These are phyloP conservation scores for Colletotrichum melonis DNA, from an alignment of 2,329 filamentous ascomycete species.

Conservation along the genomic window DNA sequence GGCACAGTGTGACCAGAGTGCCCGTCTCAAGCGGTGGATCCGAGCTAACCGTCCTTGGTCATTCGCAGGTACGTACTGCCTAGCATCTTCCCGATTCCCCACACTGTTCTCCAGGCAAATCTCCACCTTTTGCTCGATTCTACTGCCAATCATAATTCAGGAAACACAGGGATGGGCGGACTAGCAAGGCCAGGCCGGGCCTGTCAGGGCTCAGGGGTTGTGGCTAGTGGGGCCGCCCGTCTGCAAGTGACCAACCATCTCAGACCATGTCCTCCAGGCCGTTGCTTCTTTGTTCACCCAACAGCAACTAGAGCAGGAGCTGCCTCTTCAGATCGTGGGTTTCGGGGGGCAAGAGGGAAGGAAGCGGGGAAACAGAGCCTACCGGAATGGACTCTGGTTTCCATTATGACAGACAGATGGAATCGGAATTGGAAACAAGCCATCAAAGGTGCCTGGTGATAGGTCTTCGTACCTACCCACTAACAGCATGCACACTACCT, in stretches of 20 bases:
- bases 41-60: constrained; percentile 6
- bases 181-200: constrained; percentile 18
- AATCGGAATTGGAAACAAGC: background rate
- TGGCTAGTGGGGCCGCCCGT: constrained; percentile 9
- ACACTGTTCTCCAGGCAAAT: constrained; percentile 32
- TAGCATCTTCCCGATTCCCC: constrained; percentile 20
- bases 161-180: background rate
- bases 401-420: background rate
- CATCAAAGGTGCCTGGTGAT: background rate
- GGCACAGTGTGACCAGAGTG: constrained; percentile 24
- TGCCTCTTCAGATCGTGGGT: constrained; percentile 9
- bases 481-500: background rate
- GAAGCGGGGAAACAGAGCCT: constrained; percentile 11
- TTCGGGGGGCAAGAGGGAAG: constrained; percentile 5
- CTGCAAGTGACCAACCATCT: constrained; percentile 13
- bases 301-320: constrained; percentile 7
- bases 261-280: background rate
- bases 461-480: background rate
- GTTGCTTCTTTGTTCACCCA: background rate
- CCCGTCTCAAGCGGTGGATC: constrained; percentile 1
- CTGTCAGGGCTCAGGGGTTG: constrained; percentile 19
- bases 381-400: no score
- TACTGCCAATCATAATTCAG: constrained; percentile 20
- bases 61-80: constrained; percentile 10
- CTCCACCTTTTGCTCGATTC: constrained; percentile 9